Conservation (phyloP, 192 early-diverging fungal species). For the Backusella circina region DNA sequence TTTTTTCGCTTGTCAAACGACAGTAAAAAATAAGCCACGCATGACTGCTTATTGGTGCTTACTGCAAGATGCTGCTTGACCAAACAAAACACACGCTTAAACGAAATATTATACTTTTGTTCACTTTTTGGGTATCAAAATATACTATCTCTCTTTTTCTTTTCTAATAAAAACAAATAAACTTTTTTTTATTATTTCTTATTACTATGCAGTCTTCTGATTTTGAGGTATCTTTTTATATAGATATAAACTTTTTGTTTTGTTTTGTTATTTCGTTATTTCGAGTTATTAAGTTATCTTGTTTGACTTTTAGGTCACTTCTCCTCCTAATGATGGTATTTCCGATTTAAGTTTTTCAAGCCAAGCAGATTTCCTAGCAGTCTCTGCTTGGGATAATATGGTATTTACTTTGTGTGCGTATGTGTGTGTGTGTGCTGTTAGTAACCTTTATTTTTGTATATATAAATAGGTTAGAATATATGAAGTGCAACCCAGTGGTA, state of each 20-base stretch:
- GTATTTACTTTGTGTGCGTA: too few relatives aligned
- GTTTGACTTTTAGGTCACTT: constrained; percentile 37
- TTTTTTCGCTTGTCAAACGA: not conserved
- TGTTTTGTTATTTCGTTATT: too few relatives aligned
- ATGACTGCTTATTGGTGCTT: not conserved
- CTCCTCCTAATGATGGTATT: constrained; percentile 76
- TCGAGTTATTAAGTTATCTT: not conserved
- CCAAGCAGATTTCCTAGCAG: constrained; percentile 79
- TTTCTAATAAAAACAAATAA: not conserved
- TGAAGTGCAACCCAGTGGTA: constrained; percentile 78
- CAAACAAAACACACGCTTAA: too few relatives aligned
- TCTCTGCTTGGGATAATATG: constrained; percentile 86
- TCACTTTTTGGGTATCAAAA: too few relatives aligned
- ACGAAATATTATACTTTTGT: too few relatives aligned
- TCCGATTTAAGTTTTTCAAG: constrained; percentile 80
- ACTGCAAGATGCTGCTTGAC: not conserved
- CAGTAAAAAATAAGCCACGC: constrained; percentile 8
- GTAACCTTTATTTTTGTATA: too few relatives aligned
- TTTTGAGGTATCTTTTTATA: constrained; percentile 15
- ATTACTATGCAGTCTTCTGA: constrained; percentile 24
- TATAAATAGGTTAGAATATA: constrained; percentile 80
- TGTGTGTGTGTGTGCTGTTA: too few relatives aligned
- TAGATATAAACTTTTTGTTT: not conserved
- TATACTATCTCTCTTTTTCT: not conserved
- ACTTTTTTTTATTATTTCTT: not conserved